Evolutionary conservation across 345 rosid genomes (phyloP), one percentile per base, ranked within the genome.

Genomic region (Syzygium aqueum): DNA sequence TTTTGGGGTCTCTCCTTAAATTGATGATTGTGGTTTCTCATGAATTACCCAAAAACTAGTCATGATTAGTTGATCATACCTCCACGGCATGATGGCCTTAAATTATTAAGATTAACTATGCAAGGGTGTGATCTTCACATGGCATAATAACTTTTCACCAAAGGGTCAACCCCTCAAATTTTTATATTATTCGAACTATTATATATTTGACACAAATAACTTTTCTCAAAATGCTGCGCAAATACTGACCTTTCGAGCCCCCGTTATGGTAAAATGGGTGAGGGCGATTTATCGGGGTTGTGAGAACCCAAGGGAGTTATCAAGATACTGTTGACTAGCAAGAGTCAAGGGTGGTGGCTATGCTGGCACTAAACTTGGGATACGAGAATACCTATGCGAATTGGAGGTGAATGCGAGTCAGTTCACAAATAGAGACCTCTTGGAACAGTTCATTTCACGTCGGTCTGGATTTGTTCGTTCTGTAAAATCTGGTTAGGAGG

Each of bases 401-500:
- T 54, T 54, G 57, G 57, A 54, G 21, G 57, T 54, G 22, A 10
- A 54, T 25, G 21, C 6, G 8, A 53, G 57, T 3, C 23, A 53
- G 57, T 53, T 54, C 22, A 54, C 25, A 54, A 54, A 4, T 0
- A 25, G 30, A 27, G 7, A 0, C 3, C 25, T 21, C 25, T 54
- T 54, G 11, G 0, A 59, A 28, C 15, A 0, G 16, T 11, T 59
- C 65, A 59, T 57, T 57, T 57, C 14, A 23, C 5, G 5, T 56
- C 5, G n/a, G 11, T 56, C 1, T 10, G 14, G 14, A 0, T 56
- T 0, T 23, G 14, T 10, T 56, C 13, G 0, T 56, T 23, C 10
- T 23, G 11, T 0, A 3, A 57, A 25, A 57, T 57, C 13, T 25
- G 28, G 63, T 25, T 57, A 27, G 21, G n/a, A 57, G 3, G n/a